Evolutionary conservation across 1,284 basidiomycete species (phyloP).

Genomic region (Xerocomus amazonicus): DNA sequence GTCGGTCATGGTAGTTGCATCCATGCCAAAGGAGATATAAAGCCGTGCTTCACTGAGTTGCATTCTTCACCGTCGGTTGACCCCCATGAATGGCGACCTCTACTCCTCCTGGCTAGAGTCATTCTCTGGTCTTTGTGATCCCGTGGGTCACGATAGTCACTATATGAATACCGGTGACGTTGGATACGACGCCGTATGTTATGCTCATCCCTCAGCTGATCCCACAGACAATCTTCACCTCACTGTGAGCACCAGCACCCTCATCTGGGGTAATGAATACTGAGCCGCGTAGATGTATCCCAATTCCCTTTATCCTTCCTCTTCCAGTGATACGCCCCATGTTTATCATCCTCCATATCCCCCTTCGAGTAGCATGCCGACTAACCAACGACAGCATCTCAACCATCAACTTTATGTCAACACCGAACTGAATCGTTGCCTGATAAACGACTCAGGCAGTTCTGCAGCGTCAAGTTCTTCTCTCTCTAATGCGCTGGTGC

Average conservation of each 20-base stretch:
- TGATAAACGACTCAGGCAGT: conserved; percentile 10
- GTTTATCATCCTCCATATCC: not conserved
- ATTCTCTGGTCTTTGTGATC: conserved; percentile 5
- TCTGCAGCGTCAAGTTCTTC: conserved; percentile 24
- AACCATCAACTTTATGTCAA: conserved; percentile 18
- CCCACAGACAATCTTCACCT: not conserved
- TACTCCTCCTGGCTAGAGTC: conserved; percentile 7
- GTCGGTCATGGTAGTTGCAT: no score
- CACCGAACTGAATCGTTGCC: conserved; percentile 11
- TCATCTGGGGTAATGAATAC: not conserved
- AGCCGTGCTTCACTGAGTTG: not conserved
- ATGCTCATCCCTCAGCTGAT: not conserved
- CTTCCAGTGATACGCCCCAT: not conserved
- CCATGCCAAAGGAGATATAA: conserved; percentile 15
- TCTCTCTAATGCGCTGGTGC: conserved; percentile 4
- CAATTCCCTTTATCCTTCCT: not conserved
- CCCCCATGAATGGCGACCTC: conserved; percentile 16
- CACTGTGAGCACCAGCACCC: conserved; percentile 15
- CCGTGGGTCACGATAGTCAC: not conserved
- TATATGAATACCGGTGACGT: not conserved
- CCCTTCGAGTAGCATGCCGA: not conserved
- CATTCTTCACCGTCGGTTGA: not conserved
- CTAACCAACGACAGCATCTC: conserved; percentile 7
- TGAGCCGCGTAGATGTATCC: conserved; percentile 12
- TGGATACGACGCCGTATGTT: not conserved